Base-by-base conservation (phyloP, 768 basidiomycete genomes). In the Mrakia hoshinonis region DNA sequence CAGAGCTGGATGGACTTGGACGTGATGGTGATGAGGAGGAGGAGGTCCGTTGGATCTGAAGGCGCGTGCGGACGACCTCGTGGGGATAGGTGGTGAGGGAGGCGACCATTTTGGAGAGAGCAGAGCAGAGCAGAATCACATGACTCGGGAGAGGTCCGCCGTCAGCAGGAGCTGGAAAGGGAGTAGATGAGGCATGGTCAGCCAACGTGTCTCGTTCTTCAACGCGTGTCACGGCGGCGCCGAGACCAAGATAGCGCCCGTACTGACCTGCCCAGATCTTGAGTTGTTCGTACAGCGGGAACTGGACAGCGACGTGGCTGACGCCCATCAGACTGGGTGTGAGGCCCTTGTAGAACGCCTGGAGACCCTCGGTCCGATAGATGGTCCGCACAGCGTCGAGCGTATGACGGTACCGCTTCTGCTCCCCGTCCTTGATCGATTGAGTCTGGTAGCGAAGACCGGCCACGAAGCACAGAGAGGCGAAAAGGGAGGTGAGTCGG, bases 81-180 rank as follows among this genome's bases (percentile, higher is more conserved):
- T 99, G 96, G 0, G 96, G 96, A 79, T 99, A 99, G 43, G 96
- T 98, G 47, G 89, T 90, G 24, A 97, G 82, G 22, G 92, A 93
- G 10, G 96, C 96, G 1, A 90, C 87, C 90, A 97, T 96, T 79
- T 99, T 99, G 26, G 93, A 89, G 34, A 87, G 81, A n/a, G 90
- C 91, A 22, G 92, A 94, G 82, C 93, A 98, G 24, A 88, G 79
- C 20, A 99, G 87, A 74, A 98, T 94, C 26, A 86, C 78, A 20
- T 77, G 74, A 15, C 85, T 84, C 1, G 85, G 80, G 13, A 93
- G 79, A 1, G 79, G 77, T 2, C 79, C 77, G 47, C 79, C 76
- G 70, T 80, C 77, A 12, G 64, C 74, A 10, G 76, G 75, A 13
- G 74, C 78, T 76, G 73, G 2, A 83, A 3, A 49, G 22, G 39